Conservation (phyloP, 169 alveolate species). For the Blepharisma undulans region DNA sequence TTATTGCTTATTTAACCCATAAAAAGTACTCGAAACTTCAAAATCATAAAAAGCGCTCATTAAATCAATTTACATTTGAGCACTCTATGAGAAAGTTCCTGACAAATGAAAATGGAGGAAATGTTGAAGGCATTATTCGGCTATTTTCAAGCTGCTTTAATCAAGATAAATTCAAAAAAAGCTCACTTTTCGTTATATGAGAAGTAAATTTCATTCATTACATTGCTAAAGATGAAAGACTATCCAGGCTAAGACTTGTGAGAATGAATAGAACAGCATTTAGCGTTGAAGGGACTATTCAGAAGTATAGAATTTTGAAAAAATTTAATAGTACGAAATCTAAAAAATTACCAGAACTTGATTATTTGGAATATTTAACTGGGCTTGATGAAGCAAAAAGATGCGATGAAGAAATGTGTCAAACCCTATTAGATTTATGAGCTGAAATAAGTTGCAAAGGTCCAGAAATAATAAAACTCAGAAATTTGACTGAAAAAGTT, state of each 20-base stretch:
- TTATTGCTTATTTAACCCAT: background rate
- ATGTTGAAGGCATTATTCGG: background rate
- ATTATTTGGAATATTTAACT: background rate
- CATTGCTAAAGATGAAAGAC: background rate
- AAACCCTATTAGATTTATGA: background rate
- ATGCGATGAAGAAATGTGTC: background rate
- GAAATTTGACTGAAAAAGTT: background rate
- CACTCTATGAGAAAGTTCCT: background rate
- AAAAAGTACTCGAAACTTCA: background rate
- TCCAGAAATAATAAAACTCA: background rate
- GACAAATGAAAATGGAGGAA: background rate
- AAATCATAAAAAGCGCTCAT: background rate
- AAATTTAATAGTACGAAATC: background rate
- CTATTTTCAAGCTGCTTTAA: background rate
- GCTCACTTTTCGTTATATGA: background rate
- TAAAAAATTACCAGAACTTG: background rate
- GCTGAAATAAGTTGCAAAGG: background rate
- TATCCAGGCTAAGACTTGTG: background rate
- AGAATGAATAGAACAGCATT: background rate
- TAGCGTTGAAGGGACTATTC: background rate
- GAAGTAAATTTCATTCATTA: background rate
- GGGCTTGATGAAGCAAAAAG: background rate
- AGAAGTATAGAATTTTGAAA: background rate
- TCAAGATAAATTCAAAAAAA: no score
- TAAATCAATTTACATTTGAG: background rate